A percentile compares a stretch with the other conserved stretches of the same genome.
phyloP scores from a whole-genome alignment of 352 stramenopile species.

The Globisporangium cystogenes region DNA sequence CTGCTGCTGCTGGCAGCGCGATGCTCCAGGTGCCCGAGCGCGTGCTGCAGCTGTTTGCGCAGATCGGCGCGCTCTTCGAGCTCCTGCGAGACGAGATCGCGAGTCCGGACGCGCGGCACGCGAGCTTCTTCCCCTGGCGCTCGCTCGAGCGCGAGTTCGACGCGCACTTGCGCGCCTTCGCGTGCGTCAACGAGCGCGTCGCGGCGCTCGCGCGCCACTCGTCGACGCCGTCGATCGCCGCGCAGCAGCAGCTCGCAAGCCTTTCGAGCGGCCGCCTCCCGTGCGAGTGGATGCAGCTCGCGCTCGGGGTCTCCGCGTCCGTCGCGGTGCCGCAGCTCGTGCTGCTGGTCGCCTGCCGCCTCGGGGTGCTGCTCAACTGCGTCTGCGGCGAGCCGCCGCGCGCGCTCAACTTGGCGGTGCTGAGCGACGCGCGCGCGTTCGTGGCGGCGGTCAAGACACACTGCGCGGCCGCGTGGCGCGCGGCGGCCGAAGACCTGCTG shows the following conservation, averaged over 20 bases:
- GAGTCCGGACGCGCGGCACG: background rate
- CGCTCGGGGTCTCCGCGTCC: conserved; percentile 8
- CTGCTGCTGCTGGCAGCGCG: too few species aligned
- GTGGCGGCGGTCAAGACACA: conserved; percentile 4
- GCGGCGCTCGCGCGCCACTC: conserved; percentile 3
- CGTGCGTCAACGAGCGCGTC: conserved; percentile 2
- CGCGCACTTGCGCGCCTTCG: conserved; percentile 6
- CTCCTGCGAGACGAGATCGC: conserved; percentile 8
- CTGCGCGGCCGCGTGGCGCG: conserved; percentile 5
- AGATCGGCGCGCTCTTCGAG: conserved; percentile 3
- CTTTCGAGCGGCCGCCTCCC: conserved; percentile 9
- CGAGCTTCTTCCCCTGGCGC: conserved; percentile 8
- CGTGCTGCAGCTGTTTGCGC: background rate
- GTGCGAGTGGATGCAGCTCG: conserved; percentile 13
- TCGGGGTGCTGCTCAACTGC: conserved; percentile 6
- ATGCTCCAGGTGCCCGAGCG: background rate
- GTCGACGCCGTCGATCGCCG: background rate
- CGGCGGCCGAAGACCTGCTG: conserved; percentile 1
- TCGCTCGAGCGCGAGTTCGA: conserved; percentile 8
- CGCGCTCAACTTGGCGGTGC: conserved; percentile 9
- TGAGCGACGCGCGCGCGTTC: conserved; percentile 13
- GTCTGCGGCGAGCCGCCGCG: background rate
- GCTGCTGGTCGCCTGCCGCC: conserved; percentile 9
- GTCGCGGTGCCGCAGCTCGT: conserved; percentile 10
- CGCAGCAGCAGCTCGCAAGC: conserved; percentile 12